Base-by-base conservation (phyloP, 768 basidiomycete species). In the Trametes punicea region DNA sequence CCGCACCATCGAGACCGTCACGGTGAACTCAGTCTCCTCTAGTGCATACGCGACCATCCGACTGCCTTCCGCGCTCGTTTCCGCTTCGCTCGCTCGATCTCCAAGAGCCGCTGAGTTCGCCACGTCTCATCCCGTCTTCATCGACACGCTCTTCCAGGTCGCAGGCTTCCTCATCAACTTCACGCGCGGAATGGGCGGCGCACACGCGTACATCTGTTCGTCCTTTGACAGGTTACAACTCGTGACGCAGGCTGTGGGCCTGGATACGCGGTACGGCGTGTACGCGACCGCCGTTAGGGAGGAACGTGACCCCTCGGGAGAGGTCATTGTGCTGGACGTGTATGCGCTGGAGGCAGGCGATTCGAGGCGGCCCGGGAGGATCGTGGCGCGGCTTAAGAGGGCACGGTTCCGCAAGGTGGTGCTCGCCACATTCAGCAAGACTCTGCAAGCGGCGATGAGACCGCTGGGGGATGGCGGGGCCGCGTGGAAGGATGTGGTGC, bases 111-210 rank as follows among this genome's bases (percentile, higher is more conserved):
- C n/a, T n/a, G n/a, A n/a, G 11, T 80, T 77, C 57, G 70, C 74
- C 9, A 44, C 1, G 5, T 69, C 73, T 3, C 77, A 84, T 57
- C 81, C 82, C 5, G 65, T 86, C 23, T 87, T 88, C 69, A 71
- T 80, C 55, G 88, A 90, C 59, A 81, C 84, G 0, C 71, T 90
- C 27, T 71, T 88, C 27, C 88, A 90, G 55, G 76, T 81, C 33
- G 81, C 87, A 0, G 88, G 88, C 3, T 87, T 90, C 68, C 70
- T 88, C 30, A 77, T 81, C 23, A 90, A 90, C 66, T 65, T 82
- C 63, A 75, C 36, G 80, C 77, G 7, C 67, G 71, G 9, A 51
- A 72, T 23, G 71, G 79, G 51, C 48, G 58, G 48, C 20, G 26
- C 27, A 25, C 79, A 86, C 50, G 83, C 77, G 1, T 85, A 80